Evolutionary conservation across 495 filamentous ascomycete species (phyloP).

Genomic region (Aspergillus nidulans): DNA sequence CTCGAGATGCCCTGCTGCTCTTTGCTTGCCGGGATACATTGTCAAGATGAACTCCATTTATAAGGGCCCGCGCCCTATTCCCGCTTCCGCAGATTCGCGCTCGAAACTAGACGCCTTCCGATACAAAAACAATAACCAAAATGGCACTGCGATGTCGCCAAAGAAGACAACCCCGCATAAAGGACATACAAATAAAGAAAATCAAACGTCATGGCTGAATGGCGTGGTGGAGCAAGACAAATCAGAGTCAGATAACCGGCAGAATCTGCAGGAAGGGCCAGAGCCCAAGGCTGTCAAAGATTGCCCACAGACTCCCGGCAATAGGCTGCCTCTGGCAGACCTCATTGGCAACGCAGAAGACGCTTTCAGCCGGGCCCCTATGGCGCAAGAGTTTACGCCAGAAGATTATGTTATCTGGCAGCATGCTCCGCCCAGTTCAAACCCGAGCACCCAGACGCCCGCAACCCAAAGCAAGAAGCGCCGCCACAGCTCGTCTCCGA

Average conservation of each 20-base stretch:
- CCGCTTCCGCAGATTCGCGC: constrained; percentile 51
- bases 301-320: constrained; percentile 68
- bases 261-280: constrained; percentile 24
- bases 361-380: constrained; percentile 36
- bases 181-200: constrained; percentile 34
- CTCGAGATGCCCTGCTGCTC: constrained; percentile 16
- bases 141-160: constrained; percentile 27
- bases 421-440: constrained; percentile 46
- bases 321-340: constrained; percentile 70
- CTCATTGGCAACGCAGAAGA: constrained; percentile 71
- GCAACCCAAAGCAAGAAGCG: constrained; percentile 61
- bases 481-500: constrained; percentile 74
- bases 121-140: constrained; percentile 31
- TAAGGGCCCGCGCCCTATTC: constrained; percentile 22
- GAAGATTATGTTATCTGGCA: constrained; percentile 75
- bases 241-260: constrained; percentile 17
- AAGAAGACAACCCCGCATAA: constrained; percentile 22
- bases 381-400: constrained; percentile 49
- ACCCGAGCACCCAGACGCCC: constrained; percentile 41
- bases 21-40: constrained; percentile 1
- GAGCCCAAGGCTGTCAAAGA: constrained; percentile 39
- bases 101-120: constrained; percentile 58
- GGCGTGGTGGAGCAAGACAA: constrained; percentile 34
- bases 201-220: constrained; percentile 38
- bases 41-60: constrained; percentile 23